phyloP scores from a whole-genome alignment of 2,329 filamentous ascomycete genomes.

The Paraphaeosphaeria sporulosa region DNA sequence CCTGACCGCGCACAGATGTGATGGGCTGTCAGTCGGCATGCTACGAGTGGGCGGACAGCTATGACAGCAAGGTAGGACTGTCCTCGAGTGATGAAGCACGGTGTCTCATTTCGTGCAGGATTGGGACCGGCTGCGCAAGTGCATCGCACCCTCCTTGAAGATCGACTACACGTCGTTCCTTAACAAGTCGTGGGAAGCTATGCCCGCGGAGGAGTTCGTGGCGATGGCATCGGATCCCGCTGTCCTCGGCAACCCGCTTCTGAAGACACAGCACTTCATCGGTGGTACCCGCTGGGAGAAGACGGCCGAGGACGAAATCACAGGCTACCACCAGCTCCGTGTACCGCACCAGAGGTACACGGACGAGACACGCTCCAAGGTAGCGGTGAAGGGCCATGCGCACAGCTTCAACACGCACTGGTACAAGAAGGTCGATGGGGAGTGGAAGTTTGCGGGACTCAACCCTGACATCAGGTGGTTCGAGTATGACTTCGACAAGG shows the following conservation, averaged over 20 bases:
- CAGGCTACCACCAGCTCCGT: slow-evolving; percentile 64
- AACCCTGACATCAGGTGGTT: slow-evolving; percentile 63
- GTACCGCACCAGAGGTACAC: slow-evolving; percentile 66
- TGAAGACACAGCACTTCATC: slow-evolving; percentile 66
- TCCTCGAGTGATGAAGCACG: background rate
- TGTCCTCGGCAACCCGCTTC: slow-evolving; percentile 62
- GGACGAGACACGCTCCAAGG: slow-evolving; percentile 55
- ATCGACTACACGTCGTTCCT: slow-evolving; percentile 73
- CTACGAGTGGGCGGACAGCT: slow-evolving; percentile 71
- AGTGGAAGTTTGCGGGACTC: slow-evolving; percentile 66
- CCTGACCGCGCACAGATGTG: slow-evolving; percentile 51
- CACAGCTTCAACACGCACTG: slow-evolving; percentile 63
- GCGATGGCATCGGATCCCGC: slow-evolving; percentile 59
- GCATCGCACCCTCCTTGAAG: slow-evolving; percentile 68
- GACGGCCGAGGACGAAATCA: slow-evolving; percentile 57
- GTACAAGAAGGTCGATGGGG: slow-evolving; percentile 65
- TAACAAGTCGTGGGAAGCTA: slow-evolving; percentile 63
- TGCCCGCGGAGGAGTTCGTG: slow-evolving; percentile 63
- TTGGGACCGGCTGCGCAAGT: slow-evolving; percentile 66
- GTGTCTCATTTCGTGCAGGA: slow-evolving; percentile 47
- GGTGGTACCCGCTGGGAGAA: slow-evolving; percentile 62
- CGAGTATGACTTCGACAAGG: slow-evolving; percentile 65
- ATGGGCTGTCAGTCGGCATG: slow-evolving; percentile 59
- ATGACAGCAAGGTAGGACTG: slow-evolving; percentile 63
- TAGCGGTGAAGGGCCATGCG: slow-evolving; percentile 63